These are phyloP conservation scores for Suillus occidentalis DNA, from an alignment of 768 basidiomycete genomes.

Conservation along the genomic window DNA sequence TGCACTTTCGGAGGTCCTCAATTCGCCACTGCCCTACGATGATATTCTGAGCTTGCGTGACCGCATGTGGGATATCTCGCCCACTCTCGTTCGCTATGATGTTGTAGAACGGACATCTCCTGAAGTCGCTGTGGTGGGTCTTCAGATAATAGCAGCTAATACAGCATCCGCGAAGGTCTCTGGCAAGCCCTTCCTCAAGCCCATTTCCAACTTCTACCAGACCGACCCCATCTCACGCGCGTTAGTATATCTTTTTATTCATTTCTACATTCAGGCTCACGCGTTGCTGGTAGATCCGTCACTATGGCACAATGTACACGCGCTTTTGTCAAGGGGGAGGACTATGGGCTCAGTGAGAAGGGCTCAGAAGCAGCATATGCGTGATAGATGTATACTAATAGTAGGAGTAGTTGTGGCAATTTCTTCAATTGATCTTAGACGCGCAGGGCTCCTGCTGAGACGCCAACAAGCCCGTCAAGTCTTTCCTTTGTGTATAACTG, in stretches of 20 bases:
- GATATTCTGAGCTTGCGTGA: slow-evolving; percentile 82
- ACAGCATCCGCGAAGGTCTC: slow-evolving; percentile 56
- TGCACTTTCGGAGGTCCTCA: slow-evolving; percentile 88
- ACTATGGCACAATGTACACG: slow-evolving; percentile 96
- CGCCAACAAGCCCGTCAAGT: not conserved
- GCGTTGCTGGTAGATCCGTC: slow-evolving; percentile 57
- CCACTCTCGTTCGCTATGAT: slow-evolving; percentile 85
- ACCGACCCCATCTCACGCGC: slow-evolving; percentile 95
- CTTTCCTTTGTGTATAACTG: not conserved
- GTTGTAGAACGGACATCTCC: slow-evolving; percentile 71
- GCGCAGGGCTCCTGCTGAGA: not conserved
- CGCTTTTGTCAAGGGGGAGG: slow-evolving; percentile 78
- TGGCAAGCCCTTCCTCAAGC: slow-evolving; percentile 68
- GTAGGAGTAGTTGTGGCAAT: slow-evolving; percentile 2
- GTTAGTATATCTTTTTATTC: slow-evolving; percentile 46
- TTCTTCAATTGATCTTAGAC: not conserved
- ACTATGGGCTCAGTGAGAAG: slow-evolving; percentile 55
- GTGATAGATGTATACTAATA: slow-evolving; percentile 23
- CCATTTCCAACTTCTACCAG: slow-evolving; percentile 92
- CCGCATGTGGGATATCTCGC: slow-evolving; percentile 96
- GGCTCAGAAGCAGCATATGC: slow-evolving; percentile 45
- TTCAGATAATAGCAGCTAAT: slow-evolving; percentile 54
- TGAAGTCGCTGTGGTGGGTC: slow-evolving; percentile 69
- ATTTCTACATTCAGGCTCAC: slow-evolving; percentile 6
- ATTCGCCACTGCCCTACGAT: slow-evolving; percentile 82